Conservation (phyloP, 1,139 yeast species). For the Oligophagozyma castellii region DNA sequence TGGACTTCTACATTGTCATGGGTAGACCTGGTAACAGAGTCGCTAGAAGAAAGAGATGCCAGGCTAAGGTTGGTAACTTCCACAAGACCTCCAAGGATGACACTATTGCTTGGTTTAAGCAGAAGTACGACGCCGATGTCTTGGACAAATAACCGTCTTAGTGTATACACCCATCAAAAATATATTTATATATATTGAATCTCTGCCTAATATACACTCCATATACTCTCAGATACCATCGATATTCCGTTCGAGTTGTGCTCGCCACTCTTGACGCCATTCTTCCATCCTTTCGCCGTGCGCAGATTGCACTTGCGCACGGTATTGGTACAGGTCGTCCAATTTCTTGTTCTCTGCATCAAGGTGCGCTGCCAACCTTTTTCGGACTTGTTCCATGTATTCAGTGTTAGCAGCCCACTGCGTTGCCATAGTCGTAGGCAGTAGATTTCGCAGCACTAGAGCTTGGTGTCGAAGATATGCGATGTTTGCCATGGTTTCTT, state of each 20-base stretch:
- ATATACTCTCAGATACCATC: no score
- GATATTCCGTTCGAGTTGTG: no score
- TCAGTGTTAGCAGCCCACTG: conserved; percentile 21
- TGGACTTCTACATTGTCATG: conserved; percentile 99
- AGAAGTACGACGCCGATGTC: conserved; percentile 98
- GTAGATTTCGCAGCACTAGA: conserved; percentile 8
- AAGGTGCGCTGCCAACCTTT: neutral
- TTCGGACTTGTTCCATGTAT: conserved; percentile 2
- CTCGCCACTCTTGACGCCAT: neutral
- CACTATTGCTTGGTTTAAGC: conserved; percentile 98
- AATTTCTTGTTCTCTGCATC: neutral
- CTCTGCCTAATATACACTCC: no score
- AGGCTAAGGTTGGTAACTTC: conserved; percentile 77
- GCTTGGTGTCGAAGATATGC: conserved; percentile 16
- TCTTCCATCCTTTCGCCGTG: neutral
- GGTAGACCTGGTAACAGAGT: conserved; percentile 99
- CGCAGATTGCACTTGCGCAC: conserved; percentile 1
- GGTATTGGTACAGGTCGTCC: conserved; percentile 2
- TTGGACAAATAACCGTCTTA: conserved; percentile 67
- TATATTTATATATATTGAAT: conserved; percentile 4
- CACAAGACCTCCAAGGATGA: conserved; percentile 92
- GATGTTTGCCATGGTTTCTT: conserved; percentile 2
- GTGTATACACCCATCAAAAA: no score
- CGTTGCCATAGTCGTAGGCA: conserved; percentile 15
- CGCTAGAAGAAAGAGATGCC: conserved; percentile 97